Base-by-base conservation (phyloP, 176 grass and related monocot species). In the Cocos nucifera region DNA sequence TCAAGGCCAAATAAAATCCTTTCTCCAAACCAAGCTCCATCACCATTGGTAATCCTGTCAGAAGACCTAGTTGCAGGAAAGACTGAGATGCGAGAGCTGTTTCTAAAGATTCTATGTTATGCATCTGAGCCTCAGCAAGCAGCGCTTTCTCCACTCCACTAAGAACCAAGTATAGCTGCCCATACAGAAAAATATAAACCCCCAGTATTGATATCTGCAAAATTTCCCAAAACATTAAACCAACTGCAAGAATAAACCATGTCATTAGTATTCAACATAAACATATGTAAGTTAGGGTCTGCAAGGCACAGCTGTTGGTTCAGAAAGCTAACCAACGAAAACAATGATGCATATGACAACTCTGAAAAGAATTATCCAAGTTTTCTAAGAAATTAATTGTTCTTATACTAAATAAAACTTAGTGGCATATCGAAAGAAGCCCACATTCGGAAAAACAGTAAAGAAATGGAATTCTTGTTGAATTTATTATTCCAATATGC, bases 41-140 rank as follows among this genome's bases (percentile, higher is more conserved):
- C 58, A 96, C 78, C 92, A 96, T 96, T 15, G 92, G 87, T 61
- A 96, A 84, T 39, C 92, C 92, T 50, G 92, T 96, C 30, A 96
- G 83, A 19, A 96, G 81, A 72, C 87, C 92, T 50, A 96, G 50
- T 60, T 96, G 92, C 50, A 96, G 83, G 78, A 96, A 96, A 78
- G 87, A 96, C 61, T 96, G 92, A 67, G 92, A 96, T 77, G 80
- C 92, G 77, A 96, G 91, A 56, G 91, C 91, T 65, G 80, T 96
- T 78, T 96, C 86, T 62, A 96, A 79, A 22, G 92, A 96, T 54
- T 88, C 88, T 26, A 96, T 78, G 65, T 90, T 90, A 53, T 85
- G 81, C 56, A 70, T 77, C 66, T 69, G 69, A 58, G 92, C 80
- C 75, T 96, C 64, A 54, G 48, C 69, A 67, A 96, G 59, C n/a